phyloP scores from a whole-genome alignment of 2,329 filamentous ascomycete species.

The Ophiostoma ips region DNA sequence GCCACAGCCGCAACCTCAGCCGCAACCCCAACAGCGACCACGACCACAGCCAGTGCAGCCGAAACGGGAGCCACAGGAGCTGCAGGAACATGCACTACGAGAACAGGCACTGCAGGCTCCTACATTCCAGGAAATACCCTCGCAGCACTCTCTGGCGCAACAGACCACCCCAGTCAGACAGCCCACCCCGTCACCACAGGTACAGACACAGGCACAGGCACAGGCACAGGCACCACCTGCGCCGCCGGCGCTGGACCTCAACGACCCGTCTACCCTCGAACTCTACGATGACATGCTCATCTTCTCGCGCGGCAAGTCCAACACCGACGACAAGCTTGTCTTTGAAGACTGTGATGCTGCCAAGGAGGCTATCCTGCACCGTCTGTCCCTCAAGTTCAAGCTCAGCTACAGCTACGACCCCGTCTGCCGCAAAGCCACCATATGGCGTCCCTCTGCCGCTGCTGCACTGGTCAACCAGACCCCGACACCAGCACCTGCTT shows the following conservation, averaged over 20 bases:
- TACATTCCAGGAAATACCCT: not conserved
- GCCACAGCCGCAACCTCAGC: not conserved
- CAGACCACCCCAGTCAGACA: not conserved
- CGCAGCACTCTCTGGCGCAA: not conserved
- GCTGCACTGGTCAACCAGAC: not conserved
- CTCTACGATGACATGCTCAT: conserved; percentile 18
- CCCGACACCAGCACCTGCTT: not conserved
- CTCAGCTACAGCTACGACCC: conserved; percentile 19
- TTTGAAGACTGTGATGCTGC: conserved; percentile 17
- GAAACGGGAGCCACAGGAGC: not conserved
- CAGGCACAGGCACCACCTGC: not conserved
- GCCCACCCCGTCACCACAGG: not conserved
- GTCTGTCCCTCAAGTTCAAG: conserved; percentile 17
- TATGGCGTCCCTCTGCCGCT: conserved; percentile 12
- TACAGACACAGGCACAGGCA: not conserved
- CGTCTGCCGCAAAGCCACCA: conserved; percentile 13
- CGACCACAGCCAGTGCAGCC: not conserved
- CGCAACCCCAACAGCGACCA: not conserved
- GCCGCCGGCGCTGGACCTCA: conserved; percentile 7
- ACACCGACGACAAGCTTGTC: conserved; percentile 15
- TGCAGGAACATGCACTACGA: not conserved
- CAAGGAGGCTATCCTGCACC: conserved; percentile 18
- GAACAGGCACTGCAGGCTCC: not conserved
- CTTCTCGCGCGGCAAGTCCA: conserved; percentile 14
- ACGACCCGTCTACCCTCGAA: conserved; percentile 13